These are phyloP conservation scores for Tylopilus vinaceipallidus DNA, from an alignment of 768 basidiomycete species.

Conservation along the genomic window DNA sequence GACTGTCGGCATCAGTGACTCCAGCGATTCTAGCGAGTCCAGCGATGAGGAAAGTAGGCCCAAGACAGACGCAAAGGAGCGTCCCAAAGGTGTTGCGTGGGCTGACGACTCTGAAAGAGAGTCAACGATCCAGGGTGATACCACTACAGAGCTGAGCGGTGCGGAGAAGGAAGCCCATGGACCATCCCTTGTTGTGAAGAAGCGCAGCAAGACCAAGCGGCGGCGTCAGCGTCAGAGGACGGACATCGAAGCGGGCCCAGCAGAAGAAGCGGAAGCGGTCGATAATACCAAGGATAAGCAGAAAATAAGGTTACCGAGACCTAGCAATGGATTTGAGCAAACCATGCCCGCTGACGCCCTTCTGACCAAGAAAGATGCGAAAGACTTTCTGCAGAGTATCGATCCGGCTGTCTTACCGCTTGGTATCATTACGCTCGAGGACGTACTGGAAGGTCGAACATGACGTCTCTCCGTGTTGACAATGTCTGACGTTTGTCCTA, in stretches of 20 bases:
- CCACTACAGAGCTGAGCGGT: slow-evolving; percentile 19
- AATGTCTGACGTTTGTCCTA: slow-evolving; percentile 1
- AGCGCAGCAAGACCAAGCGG: slow-evolving; percentile 11
- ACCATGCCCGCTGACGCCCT: slow-evolving; percentile 89
- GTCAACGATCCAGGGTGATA: slow-evolving; percentile 27
- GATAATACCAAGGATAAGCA: slow-evolving; percentile 21
- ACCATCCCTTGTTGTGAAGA: slow-evolving; percentile 10
- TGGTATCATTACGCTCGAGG: slow-evolving; percentile 91
- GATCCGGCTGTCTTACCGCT: slow-evolving; percentile 83
- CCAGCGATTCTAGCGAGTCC: slow-evolving; percentile 49
- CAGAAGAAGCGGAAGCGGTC: slow-evolving; percentile 13
- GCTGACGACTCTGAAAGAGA: slow-evolving; percentile 34
- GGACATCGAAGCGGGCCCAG: slow-evolving; percentile 27
- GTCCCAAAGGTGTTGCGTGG: slow-evolving; percentile 31
- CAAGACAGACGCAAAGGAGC: slow-evolving; percentile 18
- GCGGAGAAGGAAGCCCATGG: slow-evolving; percentile 14
- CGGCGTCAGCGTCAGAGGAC: slow-evolving; percentile 8
- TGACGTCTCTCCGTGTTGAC: not conserved
- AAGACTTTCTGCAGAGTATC: slow-evolving; percentile 81
- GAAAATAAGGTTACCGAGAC: slow-evolving; percentile 29
- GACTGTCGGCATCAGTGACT: slow-evolving; percentile 71
- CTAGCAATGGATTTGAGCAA: slow-evolving; percentile 61
- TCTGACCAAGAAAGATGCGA: slow-evolving; percentile 67
- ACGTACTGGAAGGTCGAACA: slow-evolving; percentile 77
- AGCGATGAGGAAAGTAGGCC: slow-evolving; percentile 40